These are phyloP conservation scores for Globisporangium paroecandrum DNA, from an alignment of 352 stramenopile species.

Conservation along the genomic window DNA sequence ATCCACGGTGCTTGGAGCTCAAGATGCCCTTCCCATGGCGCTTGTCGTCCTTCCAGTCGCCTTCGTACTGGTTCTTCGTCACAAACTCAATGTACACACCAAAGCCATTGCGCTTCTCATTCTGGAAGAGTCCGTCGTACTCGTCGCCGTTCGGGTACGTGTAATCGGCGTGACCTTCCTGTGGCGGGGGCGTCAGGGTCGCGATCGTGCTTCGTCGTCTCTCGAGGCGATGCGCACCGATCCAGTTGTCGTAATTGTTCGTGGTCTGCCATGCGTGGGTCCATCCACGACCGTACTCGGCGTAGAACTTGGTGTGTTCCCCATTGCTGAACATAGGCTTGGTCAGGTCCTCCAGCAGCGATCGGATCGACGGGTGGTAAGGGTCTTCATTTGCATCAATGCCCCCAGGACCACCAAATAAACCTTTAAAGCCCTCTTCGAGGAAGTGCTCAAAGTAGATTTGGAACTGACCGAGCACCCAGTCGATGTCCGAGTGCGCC, in stretches of 20 bases:
- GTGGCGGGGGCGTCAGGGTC: slow-evolving; percentile 25
- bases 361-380: slow-evolving; percentile 40
- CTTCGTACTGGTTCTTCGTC: slow-evolving; percentile 79
- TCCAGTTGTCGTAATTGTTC: slow-evolving; percentile 56
- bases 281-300: slow-evolving; percentile 60
- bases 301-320: slow-evolving; percentile 40
- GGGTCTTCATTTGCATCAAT: slow-evolving; percentile 23
- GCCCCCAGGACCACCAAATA: slow-evolving; percentile 19
- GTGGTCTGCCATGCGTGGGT: slow-evolving; percentile 63
- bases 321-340: slow-evolving; percentile 36
- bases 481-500: slow-evolving; percentile 47
- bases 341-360: slow-evolving; percentile 50
- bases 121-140: slow-evolving; percentile 71
- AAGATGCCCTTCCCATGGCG: slow-evolving; percentile 73
- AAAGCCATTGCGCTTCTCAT: slow-evolving; percentile 66
- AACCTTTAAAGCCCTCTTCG: slow-evolving; percentile 29
- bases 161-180: slow-evolving; percentile 44
- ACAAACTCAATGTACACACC: slow-evolving; percentile 72
- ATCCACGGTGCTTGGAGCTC: slow-evolving; percentile 48
- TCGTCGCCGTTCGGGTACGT: slow-evolving; percentile 71
- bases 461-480: slow-evolving; percentile 58
- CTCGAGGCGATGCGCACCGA: slow-evolving; percentile 29
- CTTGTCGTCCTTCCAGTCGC: slow-evolving; percentile 58
- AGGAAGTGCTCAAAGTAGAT: slow-evolving; percentile 63
- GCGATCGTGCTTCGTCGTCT: slow-evolving; percentile 25